These are phyloP conservation scores for Wilcoxina mikolae DNA, from an alignment of 495 filamentous ascomycete genomes.

Conservation along the genomic window DNA sequence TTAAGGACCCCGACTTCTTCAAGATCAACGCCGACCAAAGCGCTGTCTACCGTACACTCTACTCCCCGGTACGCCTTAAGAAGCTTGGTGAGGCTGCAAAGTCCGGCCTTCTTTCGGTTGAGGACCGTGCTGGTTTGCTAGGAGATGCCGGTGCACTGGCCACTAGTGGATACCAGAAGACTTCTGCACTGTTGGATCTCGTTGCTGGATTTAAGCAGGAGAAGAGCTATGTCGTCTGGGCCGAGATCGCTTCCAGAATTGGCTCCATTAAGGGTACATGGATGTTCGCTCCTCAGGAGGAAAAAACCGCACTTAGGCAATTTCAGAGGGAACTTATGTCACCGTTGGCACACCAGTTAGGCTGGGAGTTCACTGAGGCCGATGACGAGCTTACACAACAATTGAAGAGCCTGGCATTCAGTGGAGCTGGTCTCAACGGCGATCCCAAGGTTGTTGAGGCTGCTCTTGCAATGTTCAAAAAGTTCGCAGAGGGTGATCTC, in stretches of 20 bases:
- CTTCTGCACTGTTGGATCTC: conserved; percentile 73
- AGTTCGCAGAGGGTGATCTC: conserved; percentile 50
- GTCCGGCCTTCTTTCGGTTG: conserved; percentile 69
- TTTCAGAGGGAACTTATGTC: conserved; percentile 67
- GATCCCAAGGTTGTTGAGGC: conserved; percentile 47
- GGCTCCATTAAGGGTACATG: conserved; percentile 63
- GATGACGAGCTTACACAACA: conserved; percentile 87
- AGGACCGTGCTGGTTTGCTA: conserved; percentile 90
- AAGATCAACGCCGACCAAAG: conserved; percentile 68
- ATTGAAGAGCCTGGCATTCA: conserved; percentile 58
- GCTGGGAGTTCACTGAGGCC: conserved; percentile 69
- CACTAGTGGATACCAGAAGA: conserved; percentile 80
- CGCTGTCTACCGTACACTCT: conserved; percentile 58
- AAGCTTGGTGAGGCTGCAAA: conserved; percentile 75
- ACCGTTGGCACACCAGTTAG: conserved; percentile 64
- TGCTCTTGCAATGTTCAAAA: conserved; percentile 59
- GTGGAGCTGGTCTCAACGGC: conserved; percentile 48
- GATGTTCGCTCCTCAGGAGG: conserved; percentile 68
- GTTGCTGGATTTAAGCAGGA: conserved; percentile 73
- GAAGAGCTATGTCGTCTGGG: conserved; percentile 85
- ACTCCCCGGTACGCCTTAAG: conserved; percentile 49
- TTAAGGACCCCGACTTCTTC: conserved; percentile 53
- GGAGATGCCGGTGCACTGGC: conserved; percentile 87
- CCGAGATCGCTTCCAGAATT: conserved; percentile 68
- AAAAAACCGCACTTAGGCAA: conserved; percentile 57